These are phyloP conservation scores for Hypomontagnella monticulosa DNA, from an alignment of 495 filamentous ascomycete genomes.

Conservation along the genomic window DNA sequence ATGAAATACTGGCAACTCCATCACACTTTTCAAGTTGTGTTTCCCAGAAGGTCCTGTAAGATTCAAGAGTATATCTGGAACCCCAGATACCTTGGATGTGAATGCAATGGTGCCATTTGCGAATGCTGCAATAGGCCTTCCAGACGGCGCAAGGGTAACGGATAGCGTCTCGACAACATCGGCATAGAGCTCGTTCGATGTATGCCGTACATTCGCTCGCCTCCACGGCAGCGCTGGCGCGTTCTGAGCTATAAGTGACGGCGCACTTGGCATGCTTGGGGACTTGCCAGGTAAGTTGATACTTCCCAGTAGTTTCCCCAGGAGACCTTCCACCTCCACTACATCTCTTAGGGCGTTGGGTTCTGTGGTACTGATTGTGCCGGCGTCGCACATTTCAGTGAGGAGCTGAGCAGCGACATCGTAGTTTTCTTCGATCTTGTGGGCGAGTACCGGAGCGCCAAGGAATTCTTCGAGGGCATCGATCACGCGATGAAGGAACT, in stretches of 20 bases:
- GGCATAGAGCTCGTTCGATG: conserved; percentile 96
- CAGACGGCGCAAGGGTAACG: conserved; percentile 89
- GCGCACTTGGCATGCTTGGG: conserved; percentile 33
- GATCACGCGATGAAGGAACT: conserved; percentile 93
- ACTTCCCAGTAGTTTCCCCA: conserved; percentile 90
- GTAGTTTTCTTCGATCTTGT: conserved; percentile 87
- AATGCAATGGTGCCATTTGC: conserved; percentile 94
- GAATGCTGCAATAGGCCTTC: conserved; percentile 83
- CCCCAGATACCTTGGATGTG: conserved; percentile 91
- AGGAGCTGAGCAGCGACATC: conserved; percentile 94
- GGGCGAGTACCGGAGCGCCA: conserved; percentile 84
- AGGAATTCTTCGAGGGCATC: conserved; percentile 96
- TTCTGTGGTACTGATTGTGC: conserved; percentile 88
- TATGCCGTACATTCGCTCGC: conserved; percentile 90
- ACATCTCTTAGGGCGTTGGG: conserved; percentile 91
- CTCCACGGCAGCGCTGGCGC: conserved; percentile 78
- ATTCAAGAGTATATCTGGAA: conserved; percentile 86
- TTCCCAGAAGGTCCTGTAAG: conserved; percentile 80
- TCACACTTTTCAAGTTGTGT: conserved; percentile 73
- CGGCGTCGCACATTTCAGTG: conserved; percentile 96
- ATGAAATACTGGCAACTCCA: conserved; percentile 95
- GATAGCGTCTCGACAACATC: conserved; percentile 91
- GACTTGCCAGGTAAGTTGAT: conserved; percentile 73
- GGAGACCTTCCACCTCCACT: conserved; percentile 87
- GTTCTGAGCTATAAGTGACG: conserved; percentile 52